Percentiles rank a stretch among this genome's conserved stretches.
Conservation (phyloP, 768 basidiomycete species). For the Mycena alexandri region DNA sequence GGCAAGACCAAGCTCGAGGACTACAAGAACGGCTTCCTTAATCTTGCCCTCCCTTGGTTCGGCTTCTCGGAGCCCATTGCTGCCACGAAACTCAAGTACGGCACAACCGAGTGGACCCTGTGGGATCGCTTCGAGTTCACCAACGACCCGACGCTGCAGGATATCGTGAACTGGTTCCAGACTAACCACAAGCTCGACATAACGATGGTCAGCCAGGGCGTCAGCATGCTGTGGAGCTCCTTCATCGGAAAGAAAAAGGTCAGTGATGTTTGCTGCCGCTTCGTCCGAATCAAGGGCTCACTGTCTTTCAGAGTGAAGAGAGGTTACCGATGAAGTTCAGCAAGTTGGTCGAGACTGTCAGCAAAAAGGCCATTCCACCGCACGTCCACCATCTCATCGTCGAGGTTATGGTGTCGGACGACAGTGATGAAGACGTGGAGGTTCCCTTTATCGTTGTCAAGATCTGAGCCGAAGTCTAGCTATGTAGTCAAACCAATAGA, state of each 20-base stretch:
- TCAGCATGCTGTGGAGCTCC: slow-evolving; percentile 97
- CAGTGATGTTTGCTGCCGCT: slow-evolving; percentile 36
- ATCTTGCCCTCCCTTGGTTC: slow-evolving; percentile 98
- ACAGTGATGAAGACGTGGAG: slow-evolving; percentile 95
- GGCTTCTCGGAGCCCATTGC: slow-evolving; percentile 98
- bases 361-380: slow-evolving; percentile 92
- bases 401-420: slow-evolving; percentile 95
- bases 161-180: slow-evolving; percentile 89
- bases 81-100: slow-evolving; percentile 90
- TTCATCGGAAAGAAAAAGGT: slow-evolving; percentile 97
- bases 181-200: slow-evolving; percentile 87
- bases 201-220: slow-evolving; percentile 96
- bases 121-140: slow-evolving; percentile 98
- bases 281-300: slow-evolving; percentile 10
- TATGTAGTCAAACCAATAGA: slow-evolving; percentile 15
- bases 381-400: slow-evolving; percentile 89
- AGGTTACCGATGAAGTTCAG: slow-evolving; percentile 91
- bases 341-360: slow-evolving; percentile 91
- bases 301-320: slow-evolving; percentile 77
- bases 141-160: slow-evolving; percentile 88
- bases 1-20: slow-evolving; percentile 93
- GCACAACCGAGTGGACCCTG: slow-evolving; percentile 92
- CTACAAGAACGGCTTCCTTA: slow-evolving; percentile 99
- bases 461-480: slow-evolving; percentile 55
- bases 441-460: slow-evolving; percentile 87